Conservation (phyloP, 192 early-diverging fungal species). For the Kappamyces sp. region DNA sequence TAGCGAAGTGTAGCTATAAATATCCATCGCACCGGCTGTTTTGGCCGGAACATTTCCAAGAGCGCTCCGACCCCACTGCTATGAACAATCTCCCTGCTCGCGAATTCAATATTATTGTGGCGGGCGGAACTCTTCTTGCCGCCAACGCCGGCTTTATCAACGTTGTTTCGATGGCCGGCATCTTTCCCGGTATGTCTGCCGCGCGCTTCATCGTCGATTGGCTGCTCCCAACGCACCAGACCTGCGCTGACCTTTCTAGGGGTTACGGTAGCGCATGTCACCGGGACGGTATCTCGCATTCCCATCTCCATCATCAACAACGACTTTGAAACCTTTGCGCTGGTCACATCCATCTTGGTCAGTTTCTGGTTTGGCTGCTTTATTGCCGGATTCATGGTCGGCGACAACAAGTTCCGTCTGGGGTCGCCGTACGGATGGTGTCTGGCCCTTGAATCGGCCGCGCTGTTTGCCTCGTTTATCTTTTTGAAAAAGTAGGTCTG, state of each 20-base stretch:
- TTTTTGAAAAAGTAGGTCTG: conserved; percentile 20
- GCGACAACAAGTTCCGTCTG: conserved; percentile 52
- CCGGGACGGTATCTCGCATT: conserved; percentile 46
- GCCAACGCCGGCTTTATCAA: conserved; percentile 57
- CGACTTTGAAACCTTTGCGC: conserved; percentile 37
- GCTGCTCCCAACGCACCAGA: neutral
- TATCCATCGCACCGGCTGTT: neutral
- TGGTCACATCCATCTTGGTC: conserved; percentile 39
- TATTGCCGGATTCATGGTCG: conserved; percentile 46
- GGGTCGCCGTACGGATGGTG: conserved; percentile 40
- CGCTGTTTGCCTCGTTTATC: conserved; percentile 39
- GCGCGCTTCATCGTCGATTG: neutral
- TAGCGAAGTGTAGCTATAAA: too few relatives aligned
- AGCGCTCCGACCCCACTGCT: neutral
- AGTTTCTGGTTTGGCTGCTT: conserved; percentile 50
- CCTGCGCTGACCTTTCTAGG: neutral
- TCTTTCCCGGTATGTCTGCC: conserved; percentile 25
- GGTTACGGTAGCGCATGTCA: conserved; percentile 39
- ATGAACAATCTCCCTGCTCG: conserved; percentile 47
- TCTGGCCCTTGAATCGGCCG: conserved; percentile 36
- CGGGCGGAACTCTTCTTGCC: conserved; percentile 42
- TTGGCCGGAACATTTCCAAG: conserved; percentile 1
- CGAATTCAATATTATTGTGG: conserved; percentile 51
- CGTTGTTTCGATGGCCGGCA: conserved; percentile 51
- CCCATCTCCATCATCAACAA: conserved; percentile 37